These are phyloP conservation scores for Daphne laureola DNA, from an alignment of 441 rosid genomes.

Conservation along the genomic window DNA sequence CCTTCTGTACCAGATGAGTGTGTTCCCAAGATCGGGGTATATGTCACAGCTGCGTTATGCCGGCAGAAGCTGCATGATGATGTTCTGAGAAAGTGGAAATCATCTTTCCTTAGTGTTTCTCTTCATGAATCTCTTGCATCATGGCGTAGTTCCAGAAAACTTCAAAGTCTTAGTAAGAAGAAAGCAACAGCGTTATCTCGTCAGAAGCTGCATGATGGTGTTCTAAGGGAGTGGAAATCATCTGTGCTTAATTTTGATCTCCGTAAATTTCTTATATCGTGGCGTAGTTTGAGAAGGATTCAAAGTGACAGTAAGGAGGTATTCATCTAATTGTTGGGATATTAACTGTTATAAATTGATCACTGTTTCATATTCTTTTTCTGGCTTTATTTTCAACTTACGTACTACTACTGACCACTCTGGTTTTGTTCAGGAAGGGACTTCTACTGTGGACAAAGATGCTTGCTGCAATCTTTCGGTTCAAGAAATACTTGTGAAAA, in stretches of 20 bases:
- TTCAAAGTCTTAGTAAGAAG: background rate
- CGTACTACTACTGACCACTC: slow-evolving; percentile 4
- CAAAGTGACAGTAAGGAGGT: slow-evolving; percentile 23
- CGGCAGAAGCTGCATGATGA: slow-evolving; percentile 75
- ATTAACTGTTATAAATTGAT: background rate
- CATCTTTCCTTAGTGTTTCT: slow-evolving; percentile 30
- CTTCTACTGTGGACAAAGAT: slow-evolving; percentile 15
- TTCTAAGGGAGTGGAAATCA: slow-evolving; percentile 57
- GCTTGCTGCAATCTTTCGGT: slow-evolving; percentile 9
- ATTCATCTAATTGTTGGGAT: slow-evolving; percentile 7
- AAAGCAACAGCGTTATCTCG: slow-evolving; percentile 48
- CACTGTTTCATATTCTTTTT: background rate
- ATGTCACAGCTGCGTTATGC: slow-evolving; percentile 64
- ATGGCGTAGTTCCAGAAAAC: slow-evolving; percentile 21
- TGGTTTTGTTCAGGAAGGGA: slow-evolving; percentile 26
- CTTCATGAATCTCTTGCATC: slow-evolving; percentile 39
- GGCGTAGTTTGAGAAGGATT: slow-evolving; percentile 19
- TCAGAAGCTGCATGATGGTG: slow-evolving; percentile 71
- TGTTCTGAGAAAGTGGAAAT: slow-evolving; percentile 61
- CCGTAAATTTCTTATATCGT: slow-evolving; percentile 32
- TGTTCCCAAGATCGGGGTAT: slow-evolving; percentile 42
- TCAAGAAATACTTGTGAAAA: slow-evolving; percentile 19
- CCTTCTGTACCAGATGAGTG: slow-evolving; percentile 35
- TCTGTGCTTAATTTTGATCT: slow-evolving; percentile 34
- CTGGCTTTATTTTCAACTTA: background rate